These are phyloP conservation scores for Penicillium goetzii DNA, from an alignment of 495 filamentous ascomycete species.

Conservation along the genomic window DNA sequence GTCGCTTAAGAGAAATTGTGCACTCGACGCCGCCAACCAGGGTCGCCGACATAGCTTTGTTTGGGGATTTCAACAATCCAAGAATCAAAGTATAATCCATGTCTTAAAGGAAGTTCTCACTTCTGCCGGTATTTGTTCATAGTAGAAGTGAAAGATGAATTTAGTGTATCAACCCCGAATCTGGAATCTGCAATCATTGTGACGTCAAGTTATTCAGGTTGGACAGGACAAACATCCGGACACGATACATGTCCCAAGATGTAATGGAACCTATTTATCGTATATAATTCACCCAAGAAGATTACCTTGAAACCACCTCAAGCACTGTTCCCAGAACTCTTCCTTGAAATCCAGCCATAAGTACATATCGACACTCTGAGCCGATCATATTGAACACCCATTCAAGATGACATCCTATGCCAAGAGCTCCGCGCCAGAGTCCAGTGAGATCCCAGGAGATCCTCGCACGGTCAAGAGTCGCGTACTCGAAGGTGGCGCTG, in stretches of 20 bases:
- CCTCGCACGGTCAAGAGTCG: conserved; percentile 58
- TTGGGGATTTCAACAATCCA: background rate
- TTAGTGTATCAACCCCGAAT: background rate
- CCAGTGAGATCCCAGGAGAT: conserved; percentile 51
- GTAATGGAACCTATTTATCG: background rate
- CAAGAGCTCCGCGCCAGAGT: conserved; percentile 14
- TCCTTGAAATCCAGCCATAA: background rate
- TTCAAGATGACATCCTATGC: conserved; percentile 16
- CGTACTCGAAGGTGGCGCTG: conserved; percentile 68
- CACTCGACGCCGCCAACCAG: too few relatives aligned
- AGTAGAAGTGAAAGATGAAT: too few relatives aligned
- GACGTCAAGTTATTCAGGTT: conserved; percentile 13
- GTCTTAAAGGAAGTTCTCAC: background rate
- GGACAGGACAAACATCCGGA: background rate
- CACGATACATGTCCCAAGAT: background rate
- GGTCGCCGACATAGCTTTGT: background rate
- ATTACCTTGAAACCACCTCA: background rate
- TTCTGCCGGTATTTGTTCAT: background rate
- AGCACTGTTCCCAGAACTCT: background rate
- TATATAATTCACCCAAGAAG: background rate
- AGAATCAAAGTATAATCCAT: background rate
- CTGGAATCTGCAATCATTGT: conserved; percentile 15
- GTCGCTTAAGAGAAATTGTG: too few relatives aligned
- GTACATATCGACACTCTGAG: background rate
- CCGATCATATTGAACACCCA: background rate